These are phyloP conservation scores for Bothriochloa decipiens DNA, from an alignment of 176 grass and related monocot species.

Conservation along the genomic window DNA sequence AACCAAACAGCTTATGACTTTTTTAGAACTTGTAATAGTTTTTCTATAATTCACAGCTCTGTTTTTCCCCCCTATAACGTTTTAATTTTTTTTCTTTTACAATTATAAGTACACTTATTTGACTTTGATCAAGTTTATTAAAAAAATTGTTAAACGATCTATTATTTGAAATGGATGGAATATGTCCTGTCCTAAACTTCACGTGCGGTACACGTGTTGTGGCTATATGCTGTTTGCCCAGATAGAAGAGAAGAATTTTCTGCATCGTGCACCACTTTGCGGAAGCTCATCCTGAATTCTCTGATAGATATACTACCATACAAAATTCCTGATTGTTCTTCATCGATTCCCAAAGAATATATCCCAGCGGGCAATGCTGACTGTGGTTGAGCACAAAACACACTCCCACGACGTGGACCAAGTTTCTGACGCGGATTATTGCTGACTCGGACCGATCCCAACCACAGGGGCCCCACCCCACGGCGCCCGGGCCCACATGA, in stretches of 20 bases:
- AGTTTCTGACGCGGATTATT: conserved; percentile 33
- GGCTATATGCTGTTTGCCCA: neutral
- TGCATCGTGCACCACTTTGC: neutral
- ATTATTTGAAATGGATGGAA: neutral
- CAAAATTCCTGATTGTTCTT: neutral
- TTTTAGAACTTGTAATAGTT: too few species aligned
- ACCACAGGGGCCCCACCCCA: neutral
- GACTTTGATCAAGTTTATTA: too few species aligned
- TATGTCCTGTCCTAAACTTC: neutral
- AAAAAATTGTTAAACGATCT: too few species aligned
- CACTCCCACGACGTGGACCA: neutral
- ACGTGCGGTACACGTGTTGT: neutral
- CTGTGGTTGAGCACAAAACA: neutral
- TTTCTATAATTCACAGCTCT: too few species aligned
- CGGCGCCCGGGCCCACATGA: neutral
- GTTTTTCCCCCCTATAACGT: too few species aligned
- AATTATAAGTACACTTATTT: too few species aligned
- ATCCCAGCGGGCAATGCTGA: conserved; percentile 22
- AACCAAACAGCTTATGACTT: too few species aligned
- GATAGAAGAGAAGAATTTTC: neutral
- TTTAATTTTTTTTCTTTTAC: too few species aligned
- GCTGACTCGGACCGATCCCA: conserved; percentile 48
- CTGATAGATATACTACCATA: neutral
- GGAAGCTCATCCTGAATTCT: neutral
- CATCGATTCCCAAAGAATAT: neutral